Conservation (phyloP, 495 filamentous ascomycete genomes). For the Tetracladium setigerum region DNA sequence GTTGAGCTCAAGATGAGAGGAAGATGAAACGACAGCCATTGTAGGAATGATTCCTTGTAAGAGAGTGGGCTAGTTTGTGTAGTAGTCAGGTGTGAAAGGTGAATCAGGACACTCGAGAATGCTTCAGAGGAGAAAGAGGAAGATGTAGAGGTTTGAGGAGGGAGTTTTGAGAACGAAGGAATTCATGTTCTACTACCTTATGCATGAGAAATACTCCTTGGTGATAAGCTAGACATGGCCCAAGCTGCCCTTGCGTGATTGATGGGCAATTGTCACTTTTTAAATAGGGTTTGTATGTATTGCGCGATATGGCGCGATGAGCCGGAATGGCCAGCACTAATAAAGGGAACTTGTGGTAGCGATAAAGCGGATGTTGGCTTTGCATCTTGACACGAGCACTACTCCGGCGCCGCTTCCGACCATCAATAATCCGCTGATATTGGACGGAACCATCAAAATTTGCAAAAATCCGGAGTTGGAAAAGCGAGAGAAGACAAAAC, state of each 20-base stretch:
- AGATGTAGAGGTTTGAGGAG: not conserved
- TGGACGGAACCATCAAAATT: too few species aligned
- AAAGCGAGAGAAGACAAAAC: too few species aligned
- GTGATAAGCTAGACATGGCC: not conserved
- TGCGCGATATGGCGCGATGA: conserved; percentile 5
- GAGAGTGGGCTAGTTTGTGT: not conserved
- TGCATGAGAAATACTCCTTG: not conserved
- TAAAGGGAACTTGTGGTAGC: not conserved
- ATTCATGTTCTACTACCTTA: not conserved
- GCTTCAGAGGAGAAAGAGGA: not conserved
- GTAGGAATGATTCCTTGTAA: not conserved
- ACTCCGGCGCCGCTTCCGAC: too few species aligned
- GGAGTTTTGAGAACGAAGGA: not conserved
- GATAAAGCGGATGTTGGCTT: too few species aligned
- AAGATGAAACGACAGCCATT: conserved; percentile 3
- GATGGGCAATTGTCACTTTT: not conserved
- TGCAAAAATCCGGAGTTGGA: too few species aligned
- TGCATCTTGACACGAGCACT: too few species aligned
- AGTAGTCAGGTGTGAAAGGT: not conserved
- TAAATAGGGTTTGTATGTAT: not conserved
- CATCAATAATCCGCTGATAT: too few species aligned
- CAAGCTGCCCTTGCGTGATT: not conserved
- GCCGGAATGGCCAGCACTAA: not conserved
- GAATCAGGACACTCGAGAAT: not conserved
- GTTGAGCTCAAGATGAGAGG: conserved; percentile 1